Percentiles rank a stretch among this genome's conserved stretches.
These are phyloP conservation scores for Cylindrotheca closterium DNA, from an alignment of 108 stramenopile genomes.

Conservation along the genomic window DNA sequence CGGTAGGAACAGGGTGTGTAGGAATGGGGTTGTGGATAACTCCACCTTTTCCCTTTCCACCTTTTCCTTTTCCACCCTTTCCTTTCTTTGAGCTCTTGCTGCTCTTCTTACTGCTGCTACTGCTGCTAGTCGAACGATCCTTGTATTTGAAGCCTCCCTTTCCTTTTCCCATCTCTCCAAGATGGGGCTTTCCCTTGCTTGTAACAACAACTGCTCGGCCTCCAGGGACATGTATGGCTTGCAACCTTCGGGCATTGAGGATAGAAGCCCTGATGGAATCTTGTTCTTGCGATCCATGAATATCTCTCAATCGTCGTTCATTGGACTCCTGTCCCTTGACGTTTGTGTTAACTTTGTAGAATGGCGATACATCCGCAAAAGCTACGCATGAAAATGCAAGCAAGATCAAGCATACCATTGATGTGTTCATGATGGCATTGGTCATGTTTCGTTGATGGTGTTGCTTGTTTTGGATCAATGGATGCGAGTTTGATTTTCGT, in stretches of 20 bases:
- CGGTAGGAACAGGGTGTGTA: too few species aligned
- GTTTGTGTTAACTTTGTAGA: too few species aligned
- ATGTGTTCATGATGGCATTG: background rate
- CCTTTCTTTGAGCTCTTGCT: background rate
- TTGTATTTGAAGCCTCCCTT: background rate
- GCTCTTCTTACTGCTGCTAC: background rate
- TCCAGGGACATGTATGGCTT: background rate
- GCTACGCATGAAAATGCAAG: background rate
- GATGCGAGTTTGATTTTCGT: too few species aligned
- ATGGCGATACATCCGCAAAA: constrained; percentile 1
- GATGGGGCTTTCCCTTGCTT: too few species aligned
- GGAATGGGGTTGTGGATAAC: too few species aligned
- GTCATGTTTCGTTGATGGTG: too few species aligned
- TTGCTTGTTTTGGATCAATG: too few species aligned
- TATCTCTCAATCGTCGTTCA: background rate
- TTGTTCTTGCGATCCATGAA: background rate
- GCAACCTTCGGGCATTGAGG: too few species aligned
- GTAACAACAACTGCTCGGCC: background rate
- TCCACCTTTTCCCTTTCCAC: background rate
- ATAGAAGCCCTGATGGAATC: too few species aligned
- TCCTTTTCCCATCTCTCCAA: background rate
- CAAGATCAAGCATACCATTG: background rate
- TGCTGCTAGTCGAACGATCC: too few species aligned
- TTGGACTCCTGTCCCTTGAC: too few species aligned
- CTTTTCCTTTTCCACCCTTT: background rate